phyloP scores from a whole-genome alignment of 2,329 filamentous ascomycete genomes.

The Colletotrichum liaoningense region DNA sequence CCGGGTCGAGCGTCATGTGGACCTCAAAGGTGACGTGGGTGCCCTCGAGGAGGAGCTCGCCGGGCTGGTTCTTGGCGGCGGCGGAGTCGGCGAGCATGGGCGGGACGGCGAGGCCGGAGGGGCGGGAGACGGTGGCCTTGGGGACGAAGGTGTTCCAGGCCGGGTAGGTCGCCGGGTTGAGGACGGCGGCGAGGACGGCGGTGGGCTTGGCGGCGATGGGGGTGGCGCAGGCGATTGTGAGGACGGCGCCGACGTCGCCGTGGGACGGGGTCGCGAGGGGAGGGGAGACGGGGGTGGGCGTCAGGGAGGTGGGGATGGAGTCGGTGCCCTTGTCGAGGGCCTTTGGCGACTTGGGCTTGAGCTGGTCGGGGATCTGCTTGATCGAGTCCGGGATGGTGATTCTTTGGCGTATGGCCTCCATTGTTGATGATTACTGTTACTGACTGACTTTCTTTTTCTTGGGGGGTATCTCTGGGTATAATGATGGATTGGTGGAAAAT shows the following conservation, averaged over 20 bases:
- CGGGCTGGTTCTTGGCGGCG: slow-evolving; percentile 25
- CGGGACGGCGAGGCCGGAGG: slow-evolving; percentile 29
- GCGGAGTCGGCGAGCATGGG: slow-evolving; percentile 36
- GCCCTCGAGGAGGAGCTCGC: slow-evolving; percentile 43
- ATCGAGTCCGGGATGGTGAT: slow-evolving; percentile 30
- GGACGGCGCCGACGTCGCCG: slow-evolving; percentile 25
- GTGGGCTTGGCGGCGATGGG: slow-evolving; percentile 47
- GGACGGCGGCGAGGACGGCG: slow-evolving; percentile 44
- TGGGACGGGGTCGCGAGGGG: slow-evolving; percentile 19
- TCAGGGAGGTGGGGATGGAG: slow-evolving; percentile 27
- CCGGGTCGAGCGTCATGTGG: slow-evolving; percentile 43
- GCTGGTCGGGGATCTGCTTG: slow-evolving; percentile 29
- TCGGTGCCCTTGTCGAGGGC: slow-evolving; percentile 29
- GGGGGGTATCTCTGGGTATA: slow-evolving; percentile 15
- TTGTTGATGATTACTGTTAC: background rate
- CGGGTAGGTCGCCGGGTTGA: slow-evolving; percentile 46
- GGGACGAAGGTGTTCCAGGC: slow-evolving; percentile 51
- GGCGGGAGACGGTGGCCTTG: slow-evolving; percentile 41
- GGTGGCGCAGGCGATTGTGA: slow-evolving; percentile 44
- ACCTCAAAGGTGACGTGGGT: slow-evolving; percentile 48
- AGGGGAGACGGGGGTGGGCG: slow-evolving; percentile 30
- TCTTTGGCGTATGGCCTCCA: slow-evolving; percentile 25
- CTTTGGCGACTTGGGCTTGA: slow-evolving; percentile 31
- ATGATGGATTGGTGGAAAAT: background rate
- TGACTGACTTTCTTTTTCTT: background rate